Conservation (phyloP, 768 basidiomycete species). For the Boletus rubroflammeus region DNA sequence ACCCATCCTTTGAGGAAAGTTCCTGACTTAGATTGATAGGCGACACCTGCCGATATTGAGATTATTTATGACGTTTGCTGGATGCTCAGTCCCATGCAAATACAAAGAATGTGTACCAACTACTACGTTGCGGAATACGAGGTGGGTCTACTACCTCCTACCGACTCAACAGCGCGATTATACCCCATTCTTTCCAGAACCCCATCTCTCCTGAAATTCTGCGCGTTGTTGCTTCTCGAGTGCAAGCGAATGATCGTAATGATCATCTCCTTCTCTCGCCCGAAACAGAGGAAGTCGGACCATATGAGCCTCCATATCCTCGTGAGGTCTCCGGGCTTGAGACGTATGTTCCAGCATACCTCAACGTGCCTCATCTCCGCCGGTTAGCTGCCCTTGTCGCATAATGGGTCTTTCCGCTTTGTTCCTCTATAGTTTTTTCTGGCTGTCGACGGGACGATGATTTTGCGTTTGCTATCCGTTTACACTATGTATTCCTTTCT, state of each 20-base stretch:
- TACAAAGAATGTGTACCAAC: slow-evolving; percentile 98
- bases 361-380: slow-evolving; percentile 85
- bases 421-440: not conserved
- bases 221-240: slow-evolving; percentile 92
- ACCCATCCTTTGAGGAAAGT: slow-evolving; percentile 3
- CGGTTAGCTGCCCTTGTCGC: slow-evolving; percentile 84
- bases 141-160: slow-evolving; percentile 41
- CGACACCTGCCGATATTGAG: slow-evolving; percentile 92
- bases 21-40: slow-evolving; percentile 41
- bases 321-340: slow-evolving; percentile 95
- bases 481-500: slow-evolving; percentile 21
- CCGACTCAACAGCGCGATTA: not conserved
- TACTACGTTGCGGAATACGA: slow-evolving; percentile 99
- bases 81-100: slow-evolving; percentile 99
- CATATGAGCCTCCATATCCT: slow-evolving; percentile 90
- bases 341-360: slow-evolving; percentile 91
- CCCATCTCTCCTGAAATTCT: slow-evolving; percentile 97
- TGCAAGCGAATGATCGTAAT: slow-evolving; percentile 93
- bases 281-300: slow-evolving; percentile 95
- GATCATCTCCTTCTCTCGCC: slow-evolving; percentile 95
- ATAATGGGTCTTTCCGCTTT: slow-evolving; percentile 32
- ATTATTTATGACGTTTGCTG: slow-evolving; percentile 99
- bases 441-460: slow-evolving; percentile 1
- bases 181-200: slow-evolving; percentile 47
- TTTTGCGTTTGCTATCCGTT: slow-evolving; percentile 7